These are phyloP conservation scores for Monosporascus sp. DNA, from an alignment of 2,329 filamentous ascomycete genomes.

Conservation along the genomic window DNA sequence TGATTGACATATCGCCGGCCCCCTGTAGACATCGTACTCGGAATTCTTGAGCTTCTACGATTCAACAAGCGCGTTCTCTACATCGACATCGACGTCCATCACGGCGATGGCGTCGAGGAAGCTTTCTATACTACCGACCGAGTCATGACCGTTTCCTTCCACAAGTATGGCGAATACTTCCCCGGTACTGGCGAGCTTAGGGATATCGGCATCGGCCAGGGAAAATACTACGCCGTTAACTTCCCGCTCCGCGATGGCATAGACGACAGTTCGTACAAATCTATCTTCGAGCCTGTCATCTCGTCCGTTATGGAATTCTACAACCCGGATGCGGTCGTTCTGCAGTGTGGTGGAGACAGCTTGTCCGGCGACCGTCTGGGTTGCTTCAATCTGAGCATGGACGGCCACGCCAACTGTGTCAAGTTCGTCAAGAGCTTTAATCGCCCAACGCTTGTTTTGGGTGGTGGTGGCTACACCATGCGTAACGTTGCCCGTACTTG, in stretches of 20 bases:
- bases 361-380: constrained; percentile 90
- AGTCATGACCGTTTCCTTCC: constrained; percentile 89
- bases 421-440: constrained; percentile 83
- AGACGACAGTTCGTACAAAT: constrained; percentile 82
- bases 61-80: constrained; percentile 95
- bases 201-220: constrained; percentile 80
- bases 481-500: constrained; percentile 95
- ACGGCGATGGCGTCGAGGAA: constrained; percentile 89
- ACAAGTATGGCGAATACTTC: constrained; percentile 97
- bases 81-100: constrained; percentile 93
- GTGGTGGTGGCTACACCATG: constrained; percentile 94
- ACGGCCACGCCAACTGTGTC: constrained; percentile 90
- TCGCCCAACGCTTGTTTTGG: constrained; percentile 84
- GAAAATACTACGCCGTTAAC: constrained; percentile 87
- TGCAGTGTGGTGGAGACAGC: constrained; percentile 94
- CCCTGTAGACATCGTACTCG: constrained; percentile 84
- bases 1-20: constrained; percentile 46
- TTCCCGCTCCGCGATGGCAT: constrained; percentile 90
- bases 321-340: constrained; percentile 83
- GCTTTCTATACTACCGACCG: constrained; percentile 90
- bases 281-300: constrained; percentile 88
- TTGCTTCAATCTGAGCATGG: constrained; percentile 97
- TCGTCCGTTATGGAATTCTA: constrained; percentile 82
- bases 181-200: constrained; percentile 84
- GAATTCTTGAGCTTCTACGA: constrained; percentile 85